A percentile compares a stretch with the other conserved stretches of the same genome.
Evolutionary conservation across 2,329 filamentous ascomycete species (phyloP).

Genomic region (Alternaria viburni): DNA sequence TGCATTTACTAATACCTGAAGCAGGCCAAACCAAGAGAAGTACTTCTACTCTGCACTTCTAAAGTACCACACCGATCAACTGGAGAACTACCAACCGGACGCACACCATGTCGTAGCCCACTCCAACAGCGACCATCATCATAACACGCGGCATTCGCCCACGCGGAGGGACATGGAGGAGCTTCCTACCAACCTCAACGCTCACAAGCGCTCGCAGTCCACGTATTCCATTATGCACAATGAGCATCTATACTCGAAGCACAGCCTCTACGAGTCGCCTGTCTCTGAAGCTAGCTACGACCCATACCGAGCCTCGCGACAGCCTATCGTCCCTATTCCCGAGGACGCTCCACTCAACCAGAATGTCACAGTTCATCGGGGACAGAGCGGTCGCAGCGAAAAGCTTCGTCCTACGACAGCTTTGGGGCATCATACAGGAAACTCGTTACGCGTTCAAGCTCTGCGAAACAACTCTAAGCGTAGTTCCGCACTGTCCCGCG

Average conservation of each 20-base stretch:
- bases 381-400: constrained; percentile 41
- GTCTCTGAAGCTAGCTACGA: constrained; percentile 73
- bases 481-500: constrained; percentile 40
- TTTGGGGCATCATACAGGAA: constrained; percentile 50
- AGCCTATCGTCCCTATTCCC: constrained; percentile 51
- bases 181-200: constrained; percentile 34
- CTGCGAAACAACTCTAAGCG: constrained; percentile 42
- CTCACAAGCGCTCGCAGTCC: constrained; percentile 57
- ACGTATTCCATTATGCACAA: constrained; percentile 64
- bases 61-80: constrained; percentile 80
- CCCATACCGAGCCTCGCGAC: constrained; percentile 75
- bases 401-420: constrained; percentile 46
- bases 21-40: constrained; percentile 85
- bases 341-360: constrained; percentile 63
- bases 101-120: constrained; percentile 70
- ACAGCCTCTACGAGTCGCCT: constrained; percentile 59
- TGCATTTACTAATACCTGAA: constrained; percentile 1
- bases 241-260: constrained; percentile 56
- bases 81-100: constrained; percentile 82
- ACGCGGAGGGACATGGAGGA: constrained; percentile 39
- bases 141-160: constrained; percentile 35
- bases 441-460: constrained; percentile 52
- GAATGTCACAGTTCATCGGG: constrained; percentile 72
- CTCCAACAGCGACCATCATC: constrained; percentile 87
- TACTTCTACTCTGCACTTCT: constrained; percentile 87